Evolutionary conservation across 2,329 filamentous ascomycete genomes (phyloP).

Genomic region (Cercospora zeae-maydis): DNA sequence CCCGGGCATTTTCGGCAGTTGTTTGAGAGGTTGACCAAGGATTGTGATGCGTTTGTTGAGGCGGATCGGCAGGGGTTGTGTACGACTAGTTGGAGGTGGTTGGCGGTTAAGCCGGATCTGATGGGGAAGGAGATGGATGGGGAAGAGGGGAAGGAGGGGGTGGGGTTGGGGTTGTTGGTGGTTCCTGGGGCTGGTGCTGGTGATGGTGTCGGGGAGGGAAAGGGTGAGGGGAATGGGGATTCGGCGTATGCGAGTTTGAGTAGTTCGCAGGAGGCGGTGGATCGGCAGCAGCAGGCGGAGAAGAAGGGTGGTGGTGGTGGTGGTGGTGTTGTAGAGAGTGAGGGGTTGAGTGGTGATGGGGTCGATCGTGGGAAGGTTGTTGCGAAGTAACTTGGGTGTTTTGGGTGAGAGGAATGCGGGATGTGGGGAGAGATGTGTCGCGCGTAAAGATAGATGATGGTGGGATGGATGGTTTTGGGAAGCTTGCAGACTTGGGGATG

Average conservation of each 20-base stretch:
- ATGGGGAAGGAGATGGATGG: background rate
- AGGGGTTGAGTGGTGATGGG: background rate
- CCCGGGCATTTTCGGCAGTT: slow-evolving; percentile 31
- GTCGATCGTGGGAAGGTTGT: background rate
- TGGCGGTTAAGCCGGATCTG: slow-evolving; percentile 28
- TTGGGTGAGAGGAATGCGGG: background rate
- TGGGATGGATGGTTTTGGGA: background rate
- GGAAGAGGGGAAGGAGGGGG: background rate
- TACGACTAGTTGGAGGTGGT: slow-evolving; percentile 32
- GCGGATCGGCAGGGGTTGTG: slow-evolving; percentile 27
- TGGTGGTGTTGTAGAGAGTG: background rate
- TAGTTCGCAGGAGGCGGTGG: slow-evolving; percentile 13
- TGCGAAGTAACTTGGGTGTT: background rate
- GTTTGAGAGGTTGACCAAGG: slow-evolving; percentile 30
- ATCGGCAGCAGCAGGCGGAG: background rate
- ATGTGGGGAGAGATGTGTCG: background rate
- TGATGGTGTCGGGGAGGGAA: background rate
- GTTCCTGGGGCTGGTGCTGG: background rate
- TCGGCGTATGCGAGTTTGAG: slow-evolving; percentile 16
- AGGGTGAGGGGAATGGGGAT: background rate
- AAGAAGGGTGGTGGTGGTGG: background rate
- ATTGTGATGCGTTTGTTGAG: slow-evolving; percentile 31
- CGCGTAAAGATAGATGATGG: background rate
- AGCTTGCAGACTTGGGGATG: no score
- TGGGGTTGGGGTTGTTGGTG: background rate